Evolutionary conservation across 352 stramenopile genomes (phyloP).

Genomic region (Pythium utonaiense): DNA sequence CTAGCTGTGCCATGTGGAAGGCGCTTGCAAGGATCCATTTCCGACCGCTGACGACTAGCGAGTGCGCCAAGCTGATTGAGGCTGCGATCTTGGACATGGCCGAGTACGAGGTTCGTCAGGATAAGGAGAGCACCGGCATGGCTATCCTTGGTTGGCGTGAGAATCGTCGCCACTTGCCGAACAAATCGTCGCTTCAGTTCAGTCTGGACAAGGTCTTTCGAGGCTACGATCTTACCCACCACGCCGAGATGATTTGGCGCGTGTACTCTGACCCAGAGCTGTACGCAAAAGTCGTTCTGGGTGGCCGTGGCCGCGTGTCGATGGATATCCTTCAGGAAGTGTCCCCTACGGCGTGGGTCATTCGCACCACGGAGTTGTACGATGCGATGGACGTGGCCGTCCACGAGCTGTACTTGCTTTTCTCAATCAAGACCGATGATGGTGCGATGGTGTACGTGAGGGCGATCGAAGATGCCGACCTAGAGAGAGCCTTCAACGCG

Average conservation of each 20-base stretch:
- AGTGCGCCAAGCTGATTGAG: no score
- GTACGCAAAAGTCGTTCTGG: no score
- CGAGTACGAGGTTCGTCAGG: no score
- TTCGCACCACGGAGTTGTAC: not conserved
- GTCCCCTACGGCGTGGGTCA: not conserved
- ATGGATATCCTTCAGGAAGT: conserved; percentile 2
- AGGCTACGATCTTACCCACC: not conserved
- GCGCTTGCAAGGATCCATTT: no score
- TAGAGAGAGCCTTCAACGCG: not conserved
- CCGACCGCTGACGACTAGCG: no score
- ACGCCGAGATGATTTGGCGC: not conserved
- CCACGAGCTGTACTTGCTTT: conserved; percentile 5
- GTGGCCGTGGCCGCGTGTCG: no score
- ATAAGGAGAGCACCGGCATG: no score
- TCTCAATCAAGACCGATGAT: conserved; percentile 2
- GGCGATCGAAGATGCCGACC: not conserved
- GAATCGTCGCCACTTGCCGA: not conserved
- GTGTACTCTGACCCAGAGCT: not conserved
- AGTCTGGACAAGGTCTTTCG: not conserved
- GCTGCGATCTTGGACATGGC: no score
- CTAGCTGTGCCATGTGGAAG: no score
- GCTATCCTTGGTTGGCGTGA: no score
- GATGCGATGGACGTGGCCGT: not conserved
- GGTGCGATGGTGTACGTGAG: not conserved
- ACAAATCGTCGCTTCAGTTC: not conserved